These are phyloP conservation scores for Pleurotus salmoneostramineus DNA, from an alignment of 768 basidiomycete genomes.

Conservation along the genomic window DNA sequence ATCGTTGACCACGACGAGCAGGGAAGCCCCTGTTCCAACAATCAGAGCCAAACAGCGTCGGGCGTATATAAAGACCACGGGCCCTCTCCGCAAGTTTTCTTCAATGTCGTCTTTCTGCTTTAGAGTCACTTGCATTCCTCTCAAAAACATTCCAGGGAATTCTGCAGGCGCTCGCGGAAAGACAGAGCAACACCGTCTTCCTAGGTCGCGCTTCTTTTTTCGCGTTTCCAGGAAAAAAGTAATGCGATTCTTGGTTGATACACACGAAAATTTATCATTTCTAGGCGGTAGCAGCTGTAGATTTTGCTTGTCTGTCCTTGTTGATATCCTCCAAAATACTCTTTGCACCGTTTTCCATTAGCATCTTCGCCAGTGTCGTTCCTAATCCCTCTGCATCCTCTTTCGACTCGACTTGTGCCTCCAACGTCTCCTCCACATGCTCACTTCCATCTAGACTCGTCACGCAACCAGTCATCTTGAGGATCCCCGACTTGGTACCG, in stretches of 20 bases:
- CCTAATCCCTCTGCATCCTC: conserved; percentile 73
- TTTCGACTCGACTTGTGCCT: conserved; percentile 42
- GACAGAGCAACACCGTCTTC: conserved; percentile 39
- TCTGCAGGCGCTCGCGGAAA: conserved; percentile 69
- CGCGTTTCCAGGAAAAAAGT: conserved; percentile 13
- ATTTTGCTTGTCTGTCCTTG: conserved; percentile 47
- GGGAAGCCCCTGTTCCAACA: too few species aligned
- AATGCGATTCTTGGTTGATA: too few species aligned
- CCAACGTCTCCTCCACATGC: conserved; percentile 67
- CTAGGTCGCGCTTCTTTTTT: conserved; percentile 15
- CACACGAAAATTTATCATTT: too few species aligned
- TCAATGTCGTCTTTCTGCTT: conserved; percentile 23
- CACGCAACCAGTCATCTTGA: conserved; percentile 78
- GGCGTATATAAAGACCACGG: too few species aligned
- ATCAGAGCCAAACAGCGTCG: too few species aligned
- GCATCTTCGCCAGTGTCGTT: conserved; percentile 51
- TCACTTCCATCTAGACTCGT: conserved; percentile 73
- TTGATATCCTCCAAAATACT: conserved; percentile 83
- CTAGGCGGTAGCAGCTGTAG: conserved; percentile 21
- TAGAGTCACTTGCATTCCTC: conserved; percentile 69
- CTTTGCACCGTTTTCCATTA: conserved; percentile 71
- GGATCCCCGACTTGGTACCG: conserved; percentile 23
- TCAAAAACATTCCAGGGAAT: conserved; percentile 31
- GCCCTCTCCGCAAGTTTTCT: background rate
- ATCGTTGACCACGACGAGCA: too few species aligned